Evolutionary conservation across 2,329 filamentous ascomycete species (phyloP).

Genomic region (Sordariomycetes sp.): DNA sequence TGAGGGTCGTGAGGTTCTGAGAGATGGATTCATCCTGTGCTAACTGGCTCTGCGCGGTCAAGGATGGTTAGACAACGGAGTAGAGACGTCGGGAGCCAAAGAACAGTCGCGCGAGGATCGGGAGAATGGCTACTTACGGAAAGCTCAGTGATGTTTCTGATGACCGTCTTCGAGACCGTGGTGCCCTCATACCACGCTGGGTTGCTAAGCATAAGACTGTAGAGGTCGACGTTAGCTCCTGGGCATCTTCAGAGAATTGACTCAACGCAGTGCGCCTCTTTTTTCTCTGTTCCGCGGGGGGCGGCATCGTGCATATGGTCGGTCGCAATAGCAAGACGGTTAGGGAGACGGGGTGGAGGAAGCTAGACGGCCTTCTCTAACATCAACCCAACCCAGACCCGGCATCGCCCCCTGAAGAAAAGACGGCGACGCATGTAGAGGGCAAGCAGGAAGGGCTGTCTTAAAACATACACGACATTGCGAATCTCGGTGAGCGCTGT

Average conservation of each 20-base stretch:
- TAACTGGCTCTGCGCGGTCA: constrained; percentile 25
- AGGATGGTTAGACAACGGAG: background rate
- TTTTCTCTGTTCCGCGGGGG: background rate
- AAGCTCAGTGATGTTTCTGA: constrained; percentile 45
- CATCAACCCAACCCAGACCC: background rate
- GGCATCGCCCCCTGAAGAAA: background rate
- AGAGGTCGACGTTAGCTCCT: background rate
- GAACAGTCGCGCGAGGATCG: background rate
- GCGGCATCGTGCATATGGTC: background rate
- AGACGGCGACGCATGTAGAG: background rate
- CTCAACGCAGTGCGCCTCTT: background rate
- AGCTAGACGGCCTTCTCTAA: background rate
- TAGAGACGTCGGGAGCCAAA: background rate
- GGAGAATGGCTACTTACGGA: constrained; percentile 29
- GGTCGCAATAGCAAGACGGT: background rate
- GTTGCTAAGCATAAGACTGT: constrained; percentile 49
- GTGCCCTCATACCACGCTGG: constrained; percentile 40
- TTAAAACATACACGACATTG: constrained; percentile 35
- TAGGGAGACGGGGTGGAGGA: background rate
- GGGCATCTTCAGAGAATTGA: background rate
- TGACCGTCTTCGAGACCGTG: constrained; percentile 40
- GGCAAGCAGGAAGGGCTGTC: background rate
- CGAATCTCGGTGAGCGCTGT: constrained; percentile 36
- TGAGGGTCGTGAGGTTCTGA: constrained; percentile 64
- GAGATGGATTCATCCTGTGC: constrained; percentile 40